A percentile compares a stretch with the other conserved stretches of the same genome.
phyloP scores from a whole-genome alignment of 768 basidiomycete species.

The Podaxis sp. region DNA sequence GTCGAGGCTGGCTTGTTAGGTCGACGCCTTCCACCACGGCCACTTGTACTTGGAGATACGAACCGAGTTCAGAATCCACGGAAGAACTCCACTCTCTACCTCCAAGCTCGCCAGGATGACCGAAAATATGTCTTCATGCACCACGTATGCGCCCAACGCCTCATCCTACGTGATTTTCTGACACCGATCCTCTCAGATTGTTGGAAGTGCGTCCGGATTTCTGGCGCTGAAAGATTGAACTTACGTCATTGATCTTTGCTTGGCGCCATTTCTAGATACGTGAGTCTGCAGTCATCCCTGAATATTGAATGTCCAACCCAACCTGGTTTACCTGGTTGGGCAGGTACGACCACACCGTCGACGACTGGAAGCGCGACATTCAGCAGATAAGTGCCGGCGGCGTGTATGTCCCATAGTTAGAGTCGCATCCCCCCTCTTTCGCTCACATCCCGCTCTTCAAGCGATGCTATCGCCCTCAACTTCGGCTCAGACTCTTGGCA shows the following conservation, averaged over 20 bases:
- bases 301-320: not conserved
- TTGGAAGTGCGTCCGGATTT: slow-evolving; percentile 35
- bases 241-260: slow-evolving; percentile 7
- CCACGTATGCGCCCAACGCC: slow-evolving; percentile 29
- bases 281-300: slow-evolving; percentile 18
- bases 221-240: not conserved
- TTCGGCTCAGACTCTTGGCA: slow-evolving; percentile 55
- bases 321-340: not conserved
- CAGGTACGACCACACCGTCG: slow-evolving; percentile 35
- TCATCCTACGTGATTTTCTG: not conserved
- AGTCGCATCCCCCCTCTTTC: slow-evolving; percentile 13
- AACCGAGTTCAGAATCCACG: not conserved
- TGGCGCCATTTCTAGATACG: slow-evolving; percentile 31
- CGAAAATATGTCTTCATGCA: slow-evolving; percentile 51
- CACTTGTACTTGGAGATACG: not conserved
- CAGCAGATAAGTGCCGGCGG: slow-evolving; percentile 35
- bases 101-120: slow-evolving; percentile 28
- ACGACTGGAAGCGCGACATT: slow-evolving; percentile 40
- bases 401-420: slow-evolving; percentile 27
- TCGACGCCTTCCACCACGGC: not conserved
- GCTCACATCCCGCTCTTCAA: slow-evolving; percentile 14
- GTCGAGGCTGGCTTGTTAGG: slow-evolving; percentile 3
- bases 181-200: slow-evolving; percentile 27
- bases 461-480: slow-evolving; percentile 63
- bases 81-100: slow-evolving; percentile 2